phyloP scores from a whole-genome alignment of 768 basidiomycete genomes.

The Pilatotrama ljubarskyi region DNA sequence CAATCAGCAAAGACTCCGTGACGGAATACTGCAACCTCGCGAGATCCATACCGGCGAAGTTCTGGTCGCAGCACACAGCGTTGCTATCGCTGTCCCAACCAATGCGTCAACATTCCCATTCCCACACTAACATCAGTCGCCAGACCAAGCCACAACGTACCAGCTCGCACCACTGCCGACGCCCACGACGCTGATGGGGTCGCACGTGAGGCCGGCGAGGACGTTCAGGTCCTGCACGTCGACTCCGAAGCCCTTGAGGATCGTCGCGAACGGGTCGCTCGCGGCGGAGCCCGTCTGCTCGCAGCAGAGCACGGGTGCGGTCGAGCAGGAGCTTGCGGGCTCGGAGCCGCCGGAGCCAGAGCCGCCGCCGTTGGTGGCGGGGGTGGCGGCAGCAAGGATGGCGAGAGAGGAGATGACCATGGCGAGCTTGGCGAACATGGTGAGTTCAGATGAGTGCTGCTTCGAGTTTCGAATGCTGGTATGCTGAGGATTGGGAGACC shows the following conservation, averaged over 20 bases:
- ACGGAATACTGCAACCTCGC: no score
- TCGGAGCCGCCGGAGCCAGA: no score
- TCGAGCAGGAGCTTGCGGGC: neutral
- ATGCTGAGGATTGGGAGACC: no score
- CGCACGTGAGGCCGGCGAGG: neutral
- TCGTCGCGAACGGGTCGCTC: neutral
- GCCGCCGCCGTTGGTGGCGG: neutral
- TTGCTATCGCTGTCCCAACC: no score
- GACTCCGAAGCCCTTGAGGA: neutral
- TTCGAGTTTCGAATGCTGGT: no score
- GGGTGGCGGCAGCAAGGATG: slow-evolving; percentile 10
- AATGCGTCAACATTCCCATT: no score
- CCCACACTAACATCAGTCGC: no score
- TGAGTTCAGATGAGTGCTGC: no score
- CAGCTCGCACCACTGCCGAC: neutral
- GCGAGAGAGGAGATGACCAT: neutral
- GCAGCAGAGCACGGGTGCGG: neutral
- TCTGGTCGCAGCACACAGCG: no score
- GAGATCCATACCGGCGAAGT: no score
- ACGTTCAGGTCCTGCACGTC: neutral
- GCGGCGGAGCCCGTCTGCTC: neutral
- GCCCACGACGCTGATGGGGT: neutral
- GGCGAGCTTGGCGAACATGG: neutral
- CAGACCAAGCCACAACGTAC: no score
- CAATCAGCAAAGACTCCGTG: no score